Conservation (phyloP, 2,329 filamentous ascomycete genomes). For the Talaromyces pinophilus region DNA sequence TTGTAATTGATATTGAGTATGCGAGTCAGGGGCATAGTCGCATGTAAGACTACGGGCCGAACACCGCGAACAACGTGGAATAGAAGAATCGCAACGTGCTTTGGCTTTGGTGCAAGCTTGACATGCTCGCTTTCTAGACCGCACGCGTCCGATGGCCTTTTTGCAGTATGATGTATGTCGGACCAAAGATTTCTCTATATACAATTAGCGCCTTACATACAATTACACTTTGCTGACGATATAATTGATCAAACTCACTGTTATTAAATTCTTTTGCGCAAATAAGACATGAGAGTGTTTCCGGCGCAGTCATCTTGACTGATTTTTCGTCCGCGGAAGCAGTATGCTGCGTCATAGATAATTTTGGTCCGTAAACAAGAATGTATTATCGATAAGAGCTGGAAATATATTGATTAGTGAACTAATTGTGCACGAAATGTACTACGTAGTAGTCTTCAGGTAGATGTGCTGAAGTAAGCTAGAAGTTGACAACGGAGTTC, state of each 20-base stretch:
- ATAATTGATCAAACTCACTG: background rate
- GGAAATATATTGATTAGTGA: background rate
- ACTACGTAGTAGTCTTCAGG: background rate
- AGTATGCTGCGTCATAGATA: background rate
- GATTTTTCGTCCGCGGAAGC: background rate
- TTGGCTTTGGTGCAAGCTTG: slow-evolving; percentile 20
- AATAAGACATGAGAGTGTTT: slow-evolving; percentile 4
- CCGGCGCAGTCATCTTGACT: background rate
- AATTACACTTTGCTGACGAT: background rate
- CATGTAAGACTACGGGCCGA: slow-evolving; percentile 1
- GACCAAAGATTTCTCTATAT: slow-evolving; percentile 7
- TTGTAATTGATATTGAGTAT: background rate
- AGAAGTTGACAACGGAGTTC: slow-evolving; percentile 11
- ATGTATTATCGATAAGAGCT: background rate
- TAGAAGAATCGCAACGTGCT: slow-evolving; percentile 16
- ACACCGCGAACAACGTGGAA: slow-evolving; percentile 16
- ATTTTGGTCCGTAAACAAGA: background rate
- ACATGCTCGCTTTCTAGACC: slow-evolving; percentile 19
- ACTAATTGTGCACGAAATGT: background rate
- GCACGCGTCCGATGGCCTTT: slow-evolving; percentile 15
- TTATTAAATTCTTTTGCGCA: slow-evolving; percentile 13
- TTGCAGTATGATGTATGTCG: slow-evolving; percentile 17
- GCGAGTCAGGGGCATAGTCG: background rate
- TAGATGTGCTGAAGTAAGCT: background rate
- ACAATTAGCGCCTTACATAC: background rate